Percentiles rank a stretch among this genome's conserved stretches.
Conservation (phyloP, 2,329 filamentous ascomycete genomes). For the Corinectria fuckeliana region DNA sequence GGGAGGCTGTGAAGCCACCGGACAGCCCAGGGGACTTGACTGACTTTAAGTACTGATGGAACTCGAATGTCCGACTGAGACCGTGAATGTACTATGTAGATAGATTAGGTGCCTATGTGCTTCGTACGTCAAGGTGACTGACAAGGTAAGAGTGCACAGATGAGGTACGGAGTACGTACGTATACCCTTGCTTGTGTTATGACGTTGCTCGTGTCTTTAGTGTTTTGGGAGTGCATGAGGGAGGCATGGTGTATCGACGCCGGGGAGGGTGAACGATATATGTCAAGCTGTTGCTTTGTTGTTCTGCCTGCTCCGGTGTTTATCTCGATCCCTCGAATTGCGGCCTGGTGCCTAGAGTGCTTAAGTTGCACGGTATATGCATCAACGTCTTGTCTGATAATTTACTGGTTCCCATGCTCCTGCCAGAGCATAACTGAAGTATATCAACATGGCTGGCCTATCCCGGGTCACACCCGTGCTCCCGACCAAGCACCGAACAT, state of each 20-base stretch:
- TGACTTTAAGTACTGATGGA: not conserved
- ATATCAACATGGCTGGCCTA: not conserved
- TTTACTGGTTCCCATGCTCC: not conserved
- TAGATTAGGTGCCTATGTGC: no score
- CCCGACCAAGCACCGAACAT: not conserved
- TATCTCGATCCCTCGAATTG: not conserved
- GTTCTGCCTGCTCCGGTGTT: not conserved
- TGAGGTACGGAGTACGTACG: not conserved
- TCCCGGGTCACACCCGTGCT: not conserved
- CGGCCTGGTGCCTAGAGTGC: not conserved
- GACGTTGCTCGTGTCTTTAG: not conserved
- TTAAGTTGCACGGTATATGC: slow-evolving; percentile 2
- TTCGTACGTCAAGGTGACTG: no score
- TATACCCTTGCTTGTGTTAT: not conserved
- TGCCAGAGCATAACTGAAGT: not conserved
- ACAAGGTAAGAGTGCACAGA: not conserved
- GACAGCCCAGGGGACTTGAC: no score
- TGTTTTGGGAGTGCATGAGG: not conserved
- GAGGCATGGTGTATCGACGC: not conserved
- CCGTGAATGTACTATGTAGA: no score
- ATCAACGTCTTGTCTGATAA: not conserved
- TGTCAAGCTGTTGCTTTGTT: not conserved
- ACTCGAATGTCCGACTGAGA: not conserved
- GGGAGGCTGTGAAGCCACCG: slow-evolving; percentile 25
- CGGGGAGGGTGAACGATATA: not conserved